Conservation (phyloP, 2,329 filamentous ascomycete species). For the Cercospora sp. region DNA sequence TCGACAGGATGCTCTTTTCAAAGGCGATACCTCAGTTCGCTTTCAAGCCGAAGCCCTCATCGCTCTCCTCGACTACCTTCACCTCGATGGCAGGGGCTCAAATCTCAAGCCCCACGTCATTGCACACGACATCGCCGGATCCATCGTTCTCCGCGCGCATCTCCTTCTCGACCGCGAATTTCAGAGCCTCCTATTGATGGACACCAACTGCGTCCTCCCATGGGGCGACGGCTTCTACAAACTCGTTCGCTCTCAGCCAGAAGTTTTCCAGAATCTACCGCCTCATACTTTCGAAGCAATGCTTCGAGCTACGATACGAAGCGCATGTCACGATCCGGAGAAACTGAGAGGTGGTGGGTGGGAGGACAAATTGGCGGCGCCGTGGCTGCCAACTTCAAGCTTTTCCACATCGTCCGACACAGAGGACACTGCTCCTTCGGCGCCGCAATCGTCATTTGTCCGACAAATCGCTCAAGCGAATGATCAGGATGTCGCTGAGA, state of each 20-base stretch:
- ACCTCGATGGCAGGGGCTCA: slow-evolving; percentile 21
- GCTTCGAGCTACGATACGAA: slow-evolving; percentile 44
- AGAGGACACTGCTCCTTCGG: slow-evolving; percentile 17
- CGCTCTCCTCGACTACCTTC: slow-evolving; percentile 43
- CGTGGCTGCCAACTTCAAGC: slow-evolving; percentile 32
- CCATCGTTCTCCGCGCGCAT: slow-evolving; percentile 44
- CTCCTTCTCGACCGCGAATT: slow-evolving; percentile 43
- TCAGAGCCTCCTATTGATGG: slow-evolving; percentile 45
- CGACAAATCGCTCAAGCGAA: slow-evolving; percentile 39
- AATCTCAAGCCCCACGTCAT: slow-evolving; percentile 41
- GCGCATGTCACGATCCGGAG: slow-evolving; percentile 38
- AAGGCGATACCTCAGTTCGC: slow-evolving; percentile 41
- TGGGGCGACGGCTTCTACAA: slow-evolving; percentile 50
- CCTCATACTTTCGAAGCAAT: slow-evolving; percentile 41
- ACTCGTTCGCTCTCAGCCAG: slow-evolving; percentile 36
- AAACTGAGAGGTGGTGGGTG: slow-evolving; percentile 34
- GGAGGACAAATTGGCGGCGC: slow-evolving; percentile 42
- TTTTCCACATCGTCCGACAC: not conserved
- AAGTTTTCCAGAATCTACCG: slow-evolving; percentile 37
- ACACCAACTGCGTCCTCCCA: slow-evolving; percentile 48
- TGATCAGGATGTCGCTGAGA: slow-evolving; percentile 41
- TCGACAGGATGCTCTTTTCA: slow-evolving; percentile 19
- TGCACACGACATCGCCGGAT: slow-evolving; percentile 50
- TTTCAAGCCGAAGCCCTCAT: slow-evolving; percentile 44
- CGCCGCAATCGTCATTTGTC: slow-evolving; percentile 43